Base-by-base conservation (phyloP, 805 yeast genomes). In the Ogataea zsoltii region DNA sequence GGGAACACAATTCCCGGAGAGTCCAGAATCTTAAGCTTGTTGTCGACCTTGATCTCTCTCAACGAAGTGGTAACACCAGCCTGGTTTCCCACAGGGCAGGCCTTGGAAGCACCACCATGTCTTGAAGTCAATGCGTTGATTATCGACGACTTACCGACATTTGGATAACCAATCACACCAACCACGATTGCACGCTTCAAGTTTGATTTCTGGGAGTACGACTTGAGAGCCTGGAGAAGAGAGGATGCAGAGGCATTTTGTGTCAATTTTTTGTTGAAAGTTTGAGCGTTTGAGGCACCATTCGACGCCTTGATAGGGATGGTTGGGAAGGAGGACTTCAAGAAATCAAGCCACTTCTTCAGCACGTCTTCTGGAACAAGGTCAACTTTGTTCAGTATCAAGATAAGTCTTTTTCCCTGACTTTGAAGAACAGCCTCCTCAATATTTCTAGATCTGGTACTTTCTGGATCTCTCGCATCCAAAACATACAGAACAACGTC, bases 1-100 rank as follows among this genome's bases (percentile, higher is more conserved):
- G 98, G 98, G 81, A 94, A 92, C 33, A 94, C 97, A 50, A 92
- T 94, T 63, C 99, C 99, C 42, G 99, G 99, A 44, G 97, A 88
- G 68, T 92, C 99, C 61, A 92, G 75, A 53, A 92, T 76, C 67
- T 86, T 88, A 57, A 92, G 77, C 66, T 90, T 90, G 62, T 83
- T 85, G 67, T 92, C 99, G 49, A 92, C 77, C 70, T 92, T 94
- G 48, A 92, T 90, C 66, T 90, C 95, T 69, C 97, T 81, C 65
- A 94, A 71, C 3, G 92, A 74, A 1, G 97, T 91, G 25, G 99
- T 92, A 38, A 94, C 94, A 64, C 99, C 99, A 2, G 99, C 97
- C 70, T 87, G 94, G 62, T 95, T 95, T 41, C 99, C 99, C 26
- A 87, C 95, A 13, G 99, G 97, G 64, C 98, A 94, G 11, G 91